Conservation (phyloP, 805 yeast species). For the Suhomyces emberorum region DNA sequence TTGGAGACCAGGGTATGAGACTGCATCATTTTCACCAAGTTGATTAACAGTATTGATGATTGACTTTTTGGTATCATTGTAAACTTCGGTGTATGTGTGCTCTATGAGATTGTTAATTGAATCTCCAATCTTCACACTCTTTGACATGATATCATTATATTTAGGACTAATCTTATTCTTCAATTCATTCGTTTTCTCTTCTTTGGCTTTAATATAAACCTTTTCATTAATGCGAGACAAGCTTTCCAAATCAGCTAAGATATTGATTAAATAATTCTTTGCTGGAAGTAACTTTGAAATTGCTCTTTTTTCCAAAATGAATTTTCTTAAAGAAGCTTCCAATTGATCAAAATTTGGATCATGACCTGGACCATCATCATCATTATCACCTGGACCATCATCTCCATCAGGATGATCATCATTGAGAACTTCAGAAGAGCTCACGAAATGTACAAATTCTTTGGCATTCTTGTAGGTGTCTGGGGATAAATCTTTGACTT, state of each 20-base stretch:
- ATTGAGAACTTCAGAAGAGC: constrained; percentile 52
- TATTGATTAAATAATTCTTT: constrained; percentile 72
- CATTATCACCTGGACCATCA: constrained; percentile 31
- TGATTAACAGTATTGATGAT: constrained; percentile 51
- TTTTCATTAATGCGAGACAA: constrained; percentile 63
- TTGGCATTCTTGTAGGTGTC: constrained; percentile 83
- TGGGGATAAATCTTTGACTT: constrained; percentile 81
- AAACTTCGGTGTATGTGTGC: constrained; percentile 50
- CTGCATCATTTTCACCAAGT: constrained; percentile 43
- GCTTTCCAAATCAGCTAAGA: constrained; percentile 60
- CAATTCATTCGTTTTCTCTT: constrained; percentile 47
- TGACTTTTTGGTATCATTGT: constrained; percentile 54
- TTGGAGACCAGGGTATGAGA: constrained; percentile 61
- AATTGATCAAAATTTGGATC: constrained; percentile 76
- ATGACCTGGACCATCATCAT: constrained; percentile 22
- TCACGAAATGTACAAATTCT: constrained; percentile 93
- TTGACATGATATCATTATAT: constrained; percentile 50
- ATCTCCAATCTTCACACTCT: constrained; percentile 55
- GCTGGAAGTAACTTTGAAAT: constrained; percentile 90
- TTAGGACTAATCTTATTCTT: constrained; percentile 55
- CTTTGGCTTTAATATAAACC: constrained; percentile 49
- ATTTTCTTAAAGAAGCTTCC: constrained; percentile 80
- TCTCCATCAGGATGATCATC: constrained; percentile 28
- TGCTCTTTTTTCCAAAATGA: constrained; percentile 85
- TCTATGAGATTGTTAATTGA: constrained; percentile 65